Base-by-base conservation (phyloP, 345 rosid species). In the Populus nigra region DNA sequence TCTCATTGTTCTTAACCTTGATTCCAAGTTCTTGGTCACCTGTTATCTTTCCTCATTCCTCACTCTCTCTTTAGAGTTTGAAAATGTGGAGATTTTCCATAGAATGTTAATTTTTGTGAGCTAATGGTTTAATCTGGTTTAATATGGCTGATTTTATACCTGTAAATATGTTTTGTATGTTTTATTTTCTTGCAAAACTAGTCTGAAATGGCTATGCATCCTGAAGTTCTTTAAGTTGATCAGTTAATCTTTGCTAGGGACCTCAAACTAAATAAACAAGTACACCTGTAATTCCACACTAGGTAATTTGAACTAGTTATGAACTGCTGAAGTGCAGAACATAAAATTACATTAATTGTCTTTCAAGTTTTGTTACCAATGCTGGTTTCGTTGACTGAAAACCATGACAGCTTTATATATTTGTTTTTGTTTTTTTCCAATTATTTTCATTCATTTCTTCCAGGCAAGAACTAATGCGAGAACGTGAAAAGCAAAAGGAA, bases 401-500 rank as follows among this genome's bases (percentile, higher is more conserved):
- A 18, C 25, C 53, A 8, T 57, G 35, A 12, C 13, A 35, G 27
- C 11, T 29, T 71, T 50, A 25, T 25, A 13, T 81, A 11, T 27
- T 33, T 49, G 18, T 39, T 35, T 20, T 68, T 35, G 79, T 41
- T 77, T 39, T 35, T 80, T 61, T 77, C 23, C 12, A 8, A 18
- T 12, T 33, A 50, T 49, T 65, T 50, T 16, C 47, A 16, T 25
- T 22, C 3, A 29, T 59, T 31, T 72, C 27, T 68, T 81, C 59
- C 93, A 96, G 99, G 88, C 90, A 78, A 79, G 98, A 96, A 81
- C 65, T 90, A 89, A 81, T 84, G 78, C 85, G 74, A 71, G 93
- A 85, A 81, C 92, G 98, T 69, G 99, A 96, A 79, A 96, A 83
- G 88, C 94, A 88, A 33, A 96, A 96, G 90, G 99, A 93, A 86